Conservation (phyloP, 305 asterid genomes). For the Fraxinus paxiana region DNA sequence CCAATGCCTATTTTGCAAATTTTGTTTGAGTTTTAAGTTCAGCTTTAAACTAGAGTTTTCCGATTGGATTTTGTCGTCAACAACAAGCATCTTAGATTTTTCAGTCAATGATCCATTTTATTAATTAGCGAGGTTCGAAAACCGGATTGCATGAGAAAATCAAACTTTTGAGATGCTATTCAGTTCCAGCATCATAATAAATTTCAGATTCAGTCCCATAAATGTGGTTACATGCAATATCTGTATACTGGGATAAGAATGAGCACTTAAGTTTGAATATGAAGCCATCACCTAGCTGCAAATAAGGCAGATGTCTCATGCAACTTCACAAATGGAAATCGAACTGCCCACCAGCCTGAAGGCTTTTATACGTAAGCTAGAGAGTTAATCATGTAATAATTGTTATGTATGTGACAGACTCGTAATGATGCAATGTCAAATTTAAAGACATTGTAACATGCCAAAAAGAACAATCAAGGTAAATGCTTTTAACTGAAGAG, state of each 20-base stretch:
- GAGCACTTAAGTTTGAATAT: background rate
- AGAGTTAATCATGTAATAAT: background rate
- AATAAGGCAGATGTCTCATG: background rate
- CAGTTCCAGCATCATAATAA: background rate
- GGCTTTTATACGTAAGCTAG: background rate
- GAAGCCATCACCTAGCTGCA: background rate
- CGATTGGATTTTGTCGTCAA: background rate
- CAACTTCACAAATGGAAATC: background rate
- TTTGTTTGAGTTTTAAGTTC: background rate
- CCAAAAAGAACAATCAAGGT: background rate
- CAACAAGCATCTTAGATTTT: background rate
- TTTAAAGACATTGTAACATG: background rate
- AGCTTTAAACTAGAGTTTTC: background rate
- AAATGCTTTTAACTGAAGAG: background rate
- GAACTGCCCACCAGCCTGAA: background rate
- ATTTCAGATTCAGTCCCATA: background rate
- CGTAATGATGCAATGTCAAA: background rate
- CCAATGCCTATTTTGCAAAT: background rate
- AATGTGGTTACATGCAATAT: background rate
- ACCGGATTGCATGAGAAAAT: background rate
- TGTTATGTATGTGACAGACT: background rate
- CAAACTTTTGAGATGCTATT: background rate
- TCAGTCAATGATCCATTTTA: background rate
- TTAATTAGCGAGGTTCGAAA: background rate
- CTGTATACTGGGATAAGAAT: background rate